A percentile compares a stretch with the other conserved stretches of the same genome.
Evolutionary conservation across 495 filamentous ascomycete genomes (phyloP).

Genomic region (Penicillium verhagenii): DNA sequence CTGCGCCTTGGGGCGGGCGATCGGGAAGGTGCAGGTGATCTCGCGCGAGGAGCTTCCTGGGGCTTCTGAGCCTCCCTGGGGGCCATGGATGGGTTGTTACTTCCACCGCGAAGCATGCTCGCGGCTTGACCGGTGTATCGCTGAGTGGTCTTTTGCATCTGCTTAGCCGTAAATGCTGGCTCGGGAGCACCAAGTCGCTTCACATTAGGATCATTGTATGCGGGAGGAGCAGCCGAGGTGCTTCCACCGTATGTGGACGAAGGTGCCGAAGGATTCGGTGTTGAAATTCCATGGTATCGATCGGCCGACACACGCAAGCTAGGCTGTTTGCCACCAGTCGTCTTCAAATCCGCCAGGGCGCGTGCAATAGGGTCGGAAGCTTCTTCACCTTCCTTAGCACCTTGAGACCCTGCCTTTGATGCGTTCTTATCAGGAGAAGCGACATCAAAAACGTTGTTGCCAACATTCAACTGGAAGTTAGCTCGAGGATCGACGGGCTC

Average conservation of each 20-base stretch:
- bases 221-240: slow-evolving; percentile 59
- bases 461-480: slow-evolving; percentile 93
- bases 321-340: slow-evolving; percentile 67
- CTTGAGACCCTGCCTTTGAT: slow-evolving; percentile 34
- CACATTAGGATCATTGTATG: slow-evolving; percentile 71
- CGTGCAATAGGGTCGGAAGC: slow-evolving; percentile 86
- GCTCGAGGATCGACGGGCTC: slow-evolving; percentile 93
- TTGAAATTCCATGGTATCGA: slow-evolving; percentile 77
- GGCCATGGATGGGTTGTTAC: slow-evolving; percentile 25
- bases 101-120: slow-evolving; percentile 66
- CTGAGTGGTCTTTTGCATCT: slow-evolving; percentile 91
- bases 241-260: slow-evolving; percentile 61
- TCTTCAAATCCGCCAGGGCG: slow-evolving; percentile 90
- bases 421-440: slow-evolving; percentile 68
- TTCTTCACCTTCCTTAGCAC: slow-evolving; percentile 37
- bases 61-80: slow-evolving; percentile 15
- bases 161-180: slow-evolving; percentile 84
- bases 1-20: slow-evolving; percentile 55
- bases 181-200: slow-evolving; percentile 85
- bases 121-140: slow-evolving; percentile 82
- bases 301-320: slow-evolving; percentile 85
- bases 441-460: slow-evolving; percentile 95
- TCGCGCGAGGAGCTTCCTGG: slow-evolving; percentile 45
- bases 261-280: slow-evolving; percentile 68
- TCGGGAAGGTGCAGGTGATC: slow-evolving; percentile 47